Percentiles rank a stretch among this genome's conserved stretches.
phyloP scores from a whole-genome alignment of 495 filamentous ascomycete genomes.

The Hypoxylon trugodes region DNA sequence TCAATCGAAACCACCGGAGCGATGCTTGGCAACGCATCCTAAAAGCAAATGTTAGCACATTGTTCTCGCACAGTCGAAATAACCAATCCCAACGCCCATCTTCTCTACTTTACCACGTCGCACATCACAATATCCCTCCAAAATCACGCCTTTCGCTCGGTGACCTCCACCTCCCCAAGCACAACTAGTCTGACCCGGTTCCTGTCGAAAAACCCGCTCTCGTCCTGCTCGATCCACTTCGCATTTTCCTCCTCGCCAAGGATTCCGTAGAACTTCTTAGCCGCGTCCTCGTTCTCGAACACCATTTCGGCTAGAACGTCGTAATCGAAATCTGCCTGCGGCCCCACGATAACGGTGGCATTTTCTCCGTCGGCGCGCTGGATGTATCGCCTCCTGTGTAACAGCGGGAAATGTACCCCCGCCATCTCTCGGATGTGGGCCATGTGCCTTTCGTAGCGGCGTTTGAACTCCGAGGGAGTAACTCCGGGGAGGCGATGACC shows the following conservation, averaged over 20 bases:
- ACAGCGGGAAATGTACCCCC: slow-evolving; percentile 1
- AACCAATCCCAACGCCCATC: too few relatives aligned
- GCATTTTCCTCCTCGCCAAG: neutral
- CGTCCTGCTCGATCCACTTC: neutral
- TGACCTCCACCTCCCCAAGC: neutral
- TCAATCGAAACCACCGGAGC: too few relatives aligned
- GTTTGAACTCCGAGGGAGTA: slow-evolving; percentile 4
- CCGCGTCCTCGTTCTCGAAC: slow-evolving; percentile 3
- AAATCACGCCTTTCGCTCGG: neutral
- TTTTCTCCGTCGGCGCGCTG: slow-evolving; percentile 3
- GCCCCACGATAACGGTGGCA: slow-evolving; percentile 1
- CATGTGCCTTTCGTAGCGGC: slow-evolving; percentile 9
- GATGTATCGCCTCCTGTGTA: slow-evolving; percentile 14
- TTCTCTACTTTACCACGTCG: too few relatives aligned
- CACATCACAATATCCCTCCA: too few relatives aligned
- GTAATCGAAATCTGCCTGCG: slow-evolving; percentile 18
- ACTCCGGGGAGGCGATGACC: slow-evolving; percentile 5
- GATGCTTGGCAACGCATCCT: too few relatives aligned
- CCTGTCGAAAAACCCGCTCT: neutral
- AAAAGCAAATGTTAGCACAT: too few relatives aligned
- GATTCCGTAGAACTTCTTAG: neutral
- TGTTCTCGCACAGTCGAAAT: too few relatives aligned
- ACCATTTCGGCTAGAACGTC: slow-evolving; percentile 11
- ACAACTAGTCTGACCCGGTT: neutral
- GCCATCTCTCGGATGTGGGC: neutral